A percentile compares a stretch with the other conserved stretches of the same genome.
Evolutionary conservation across 2,329 filamentous ascomycete genomes (phyloP).

Genomic region (Paecilomyces niveus): DNA sequence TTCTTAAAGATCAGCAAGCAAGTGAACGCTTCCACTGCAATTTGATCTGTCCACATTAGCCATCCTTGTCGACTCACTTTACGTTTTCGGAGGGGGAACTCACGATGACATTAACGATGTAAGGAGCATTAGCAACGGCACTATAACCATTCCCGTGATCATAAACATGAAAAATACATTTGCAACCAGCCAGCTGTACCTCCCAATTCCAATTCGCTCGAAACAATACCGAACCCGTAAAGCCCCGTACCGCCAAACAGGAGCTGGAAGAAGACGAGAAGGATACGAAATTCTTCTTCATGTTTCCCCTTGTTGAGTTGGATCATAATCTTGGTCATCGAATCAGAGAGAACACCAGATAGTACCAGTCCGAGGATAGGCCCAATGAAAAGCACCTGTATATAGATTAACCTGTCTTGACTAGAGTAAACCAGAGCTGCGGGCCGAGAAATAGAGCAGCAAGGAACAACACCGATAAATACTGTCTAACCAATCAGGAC

Average conservation of each 20-base stretch:
- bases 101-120: slow-evolving; percentile 87
- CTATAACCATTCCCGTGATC: slow-evolving; percentile 85
- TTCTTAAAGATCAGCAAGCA: slow-evolving; percentile 92
- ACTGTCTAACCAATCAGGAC: slow-evolving; percentile 93
- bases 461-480: slow-evolving; percentile 76
- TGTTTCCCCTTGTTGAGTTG: slow-evolving; percentile 71
- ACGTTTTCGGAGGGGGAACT: slow-evolving; percentile 27
- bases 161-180: slow-evolving; percentile 78
- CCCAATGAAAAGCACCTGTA: slow-evolving; percentile 75
- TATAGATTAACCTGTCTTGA: slow-evolving; percentile 82
- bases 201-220: slow-evolving; percentile 49
- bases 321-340: slow-evolving; percentile 63
- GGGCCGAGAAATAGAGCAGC: slow-evolving; percentile 75
- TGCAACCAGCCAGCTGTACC: slow-evolving; percentile 66
- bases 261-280: slow-evolving; percentile 76
- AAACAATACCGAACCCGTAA: slow-evolving; percentile 76
- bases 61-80: neutral
- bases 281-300: slow-evolving; percentile 82
- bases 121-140: slow-evolving; percentile 75
- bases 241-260: slow-evolving; percentile 70
- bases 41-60: slow-evolving; percentile 50
- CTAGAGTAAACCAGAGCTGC: slow-evolving; percentile 74
- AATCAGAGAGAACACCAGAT: slow-evolving; percentile 69
- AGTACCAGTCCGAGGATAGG: slow-evolving; percentile 69
- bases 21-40: slow-evolving; percentile 82